Percentiles rank a stretch among this genome's conserved stretches.
These are phyloP conservation scores for Saturnispora quitensis DNA, from an alignment of 805 yeast genomes.

Conservation along the genomic window DNA sequence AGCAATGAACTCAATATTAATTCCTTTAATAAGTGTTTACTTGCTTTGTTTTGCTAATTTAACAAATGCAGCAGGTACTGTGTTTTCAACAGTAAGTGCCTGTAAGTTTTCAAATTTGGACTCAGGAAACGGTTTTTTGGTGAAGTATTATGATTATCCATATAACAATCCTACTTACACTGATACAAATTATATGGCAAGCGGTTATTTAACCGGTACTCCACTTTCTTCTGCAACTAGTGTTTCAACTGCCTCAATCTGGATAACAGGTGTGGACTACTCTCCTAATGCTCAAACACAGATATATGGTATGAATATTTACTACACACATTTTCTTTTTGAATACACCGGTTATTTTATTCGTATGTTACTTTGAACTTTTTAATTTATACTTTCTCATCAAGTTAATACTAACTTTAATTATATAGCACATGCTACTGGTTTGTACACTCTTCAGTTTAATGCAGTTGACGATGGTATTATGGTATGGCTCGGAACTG, in stretches of 20 bases:
- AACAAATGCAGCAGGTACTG: too few relatives aligned
- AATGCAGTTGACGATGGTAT: constrained; percentile 24
- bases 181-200: not conserved
- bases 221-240: not conserved
- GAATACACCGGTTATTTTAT: constrained; percentile 14
- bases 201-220: not conserved
- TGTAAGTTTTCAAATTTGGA: not conserved
- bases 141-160: not conserved
- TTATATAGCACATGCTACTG: constrained; percentile 18
- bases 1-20: too few relatives aligned
- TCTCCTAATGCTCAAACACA: not conserved
- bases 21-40: too few relatives aligned
- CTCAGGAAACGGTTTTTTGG: not conserved
- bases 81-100: not conserved
- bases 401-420: too few relatives aligned
- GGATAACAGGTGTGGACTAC: not conserved
- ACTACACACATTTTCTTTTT: constrained; percentile 6
- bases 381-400: too few relatives aligned
- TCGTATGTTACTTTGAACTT: constrained; percentile 4
- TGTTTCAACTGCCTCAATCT: not conserved
- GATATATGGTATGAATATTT: not conserved
- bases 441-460: constrained; percentile 21
- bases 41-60: too few relatives aligned
- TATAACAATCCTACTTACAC: not conserved
- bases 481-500: constrained; percentile 26